Evolutionary conservation across 768 basidiomycete genomes (phyloP).

Genomic region (Lactarius quietus): DNA sequence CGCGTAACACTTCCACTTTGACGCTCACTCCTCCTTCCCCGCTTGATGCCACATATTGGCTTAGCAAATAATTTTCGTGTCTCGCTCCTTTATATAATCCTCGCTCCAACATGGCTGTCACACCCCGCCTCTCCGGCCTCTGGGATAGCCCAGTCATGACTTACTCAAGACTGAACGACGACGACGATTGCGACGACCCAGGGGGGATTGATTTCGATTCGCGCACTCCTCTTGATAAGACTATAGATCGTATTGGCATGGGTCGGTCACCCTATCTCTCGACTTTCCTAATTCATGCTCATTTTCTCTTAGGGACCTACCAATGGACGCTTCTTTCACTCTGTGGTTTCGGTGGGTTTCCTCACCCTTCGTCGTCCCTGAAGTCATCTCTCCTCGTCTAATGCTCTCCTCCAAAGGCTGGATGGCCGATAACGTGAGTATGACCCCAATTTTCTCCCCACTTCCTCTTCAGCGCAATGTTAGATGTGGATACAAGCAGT

Average conservation of each 20-base stretch:
- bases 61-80: not conserved
- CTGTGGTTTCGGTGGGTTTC: conserved; percentile 79
- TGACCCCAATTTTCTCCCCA: conserved; percentile 7
- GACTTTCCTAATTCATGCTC: too few species aligned
- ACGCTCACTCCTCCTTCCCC: not conserved
- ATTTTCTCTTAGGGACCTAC: conserved; percentile 49
- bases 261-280: conserved; percentile 39
- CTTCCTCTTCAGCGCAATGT: conserved; percentile 7
- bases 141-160: conserved; percentile 42
- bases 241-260: conserved; percentile 91
- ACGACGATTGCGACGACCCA: conserved; percentile 33
- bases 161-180: conserved; percentile 36
- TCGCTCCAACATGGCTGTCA: conserved; percentile 30
- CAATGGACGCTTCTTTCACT: conserved; percentile 80
- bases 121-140: conserved; percentile 47
- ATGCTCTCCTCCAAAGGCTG: conserved; percentile 53
- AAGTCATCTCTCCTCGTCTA: not conserved
- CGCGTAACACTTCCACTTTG: not conserved
- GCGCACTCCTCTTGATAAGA: conserved; percentile 62
- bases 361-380: not conserved
- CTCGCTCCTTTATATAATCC: conserved; percentile 7
- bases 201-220: conserved; percentile 32
- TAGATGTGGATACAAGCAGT: conserved; percentile 94
- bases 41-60: not conserved
- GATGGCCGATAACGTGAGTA: conserved; percentile 85